Conservation (phyloP, 2,329 filamentous ascomycete species). For the Cladophialophora bantiana region DNA sequence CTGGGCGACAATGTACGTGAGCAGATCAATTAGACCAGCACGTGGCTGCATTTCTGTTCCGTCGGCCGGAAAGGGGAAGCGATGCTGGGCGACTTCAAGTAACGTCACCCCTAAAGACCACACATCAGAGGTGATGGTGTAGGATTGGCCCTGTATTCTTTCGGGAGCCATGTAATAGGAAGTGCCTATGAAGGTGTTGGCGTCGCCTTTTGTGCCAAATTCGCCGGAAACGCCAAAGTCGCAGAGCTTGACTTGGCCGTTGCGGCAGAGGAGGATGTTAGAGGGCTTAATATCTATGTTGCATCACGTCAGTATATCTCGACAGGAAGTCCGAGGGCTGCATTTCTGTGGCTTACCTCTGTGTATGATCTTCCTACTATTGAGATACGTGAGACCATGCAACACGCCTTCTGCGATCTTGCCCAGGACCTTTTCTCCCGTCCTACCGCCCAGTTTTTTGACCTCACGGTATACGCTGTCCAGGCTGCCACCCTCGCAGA, state of each 20-base stretch:
- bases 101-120: slow-evolving; percentile 97
- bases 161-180: slow-evolving; percentile 99
- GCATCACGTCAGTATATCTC: slow-evolving; percentile 28
- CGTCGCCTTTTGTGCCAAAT: slow-evolving; percentile 97
- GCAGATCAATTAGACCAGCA: slow-evolving; percentile 88
- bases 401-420: slow-evolving; percentile 96
- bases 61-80: slow-evolving; percentile 97
- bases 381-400: slow-evolving; percentile 91
- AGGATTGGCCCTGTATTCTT: slow-evolving; percentile 94
- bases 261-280: slow-evolving; percentile 91
- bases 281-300: slow-evolving; percentile 88
- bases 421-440: slow-evolving; percentile 94
- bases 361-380: slow-evolving; percentile 96
- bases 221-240: slow-evolving; percentile 98
- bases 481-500: slow-evolving; percentile 93
- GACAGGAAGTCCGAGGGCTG: neutral
- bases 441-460: slow-evolving; percentile 90
- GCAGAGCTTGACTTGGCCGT: slow-evolving; percentile 94
- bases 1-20: slow-evolving; percentile 97
- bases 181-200: slow-evolving; percentile 98
- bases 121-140: slow-evolving; percentile 98
- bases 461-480: slow-evolving; percentile 98
- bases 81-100: slow-evolving; percentile 98
- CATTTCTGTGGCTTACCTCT: slow-evolving; percentile 58
- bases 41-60: slow-evolving; percentile 94